Base-by-base conservation (phyloP, 768 basidiomycete genomes). In the Tubosaeta sp. region DNA sequence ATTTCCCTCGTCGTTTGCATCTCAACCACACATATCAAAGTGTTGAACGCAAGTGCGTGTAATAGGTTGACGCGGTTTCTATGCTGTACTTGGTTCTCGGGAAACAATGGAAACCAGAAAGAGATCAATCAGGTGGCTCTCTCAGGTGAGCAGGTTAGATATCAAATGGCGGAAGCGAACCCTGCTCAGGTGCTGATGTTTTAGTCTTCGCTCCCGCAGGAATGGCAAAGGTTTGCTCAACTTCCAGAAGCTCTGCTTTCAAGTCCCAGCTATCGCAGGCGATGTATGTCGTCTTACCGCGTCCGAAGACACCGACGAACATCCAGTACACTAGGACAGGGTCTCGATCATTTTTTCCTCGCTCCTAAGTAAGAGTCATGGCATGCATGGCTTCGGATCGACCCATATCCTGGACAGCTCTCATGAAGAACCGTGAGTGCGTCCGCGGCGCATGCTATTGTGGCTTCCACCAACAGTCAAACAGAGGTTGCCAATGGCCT, bases 181-280 rank as follows among this genome's bases (percentile, higher is more conserved):
- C n/a, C n/a, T n/a, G 27, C 34, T 6, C 51, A 88, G 88, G 86
- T 5, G 70, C 68, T 9, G 89, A 91, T 66, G 82, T 91, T 13
- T 77, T 91, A 43, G 87, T 90, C 11, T 75, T 91, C 3, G 91
- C 90, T 14, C 89, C 91, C 0, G 92, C 91, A 10, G 89, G 91
- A 5, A 89, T 92, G 86, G 91, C 90, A 32, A 93, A 93, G 78
- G 90, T 85, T 32, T 29, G 35, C 22, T 46, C 43, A 48, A 42
- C 38, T 41, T 48, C 5, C 46, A 91, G 88, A 91, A 88, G 59
- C 61, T 93, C 4, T 93, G 91, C 68, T 93, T 92, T 62, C 91
- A 92, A 70, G 72, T 91, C 27, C 91, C 91, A 39, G 90, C 91
- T 0, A 70, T 86, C 31, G 82, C 83, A 9, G 80, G 76, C 35